Evolutionary conservation across 805 yeast genomes (phyloP).

Genomic region (Lachancea fermentati): DNA sequence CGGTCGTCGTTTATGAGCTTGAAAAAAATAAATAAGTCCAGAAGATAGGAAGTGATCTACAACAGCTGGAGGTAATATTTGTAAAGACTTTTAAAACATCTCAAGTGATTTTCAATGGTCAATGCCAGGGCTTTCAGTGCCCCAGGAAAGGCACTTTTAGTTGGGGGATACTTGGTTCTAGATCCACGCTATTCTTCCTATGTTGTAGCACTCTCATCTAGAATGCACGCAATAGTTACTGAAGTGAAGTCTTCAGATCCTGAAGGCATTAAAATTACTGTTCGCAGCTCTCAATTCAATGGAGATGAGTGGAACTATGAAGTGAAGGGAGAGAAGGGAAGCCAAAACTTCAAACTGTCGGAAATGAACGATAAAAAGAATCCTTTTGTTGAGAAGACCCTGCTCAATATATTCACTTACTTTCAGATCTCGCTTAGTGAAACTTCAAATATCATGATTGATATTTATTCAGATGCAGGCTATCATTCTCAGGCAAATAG

Average conservation of each 20-base stretch:
- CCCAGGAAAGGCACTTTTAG: slow-evolving; percentile 91
- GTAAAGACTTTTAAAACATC: too few species aligned
- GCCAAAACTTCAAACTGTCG: slow-evolving; percentile 13
- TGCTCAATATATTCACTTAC: slow-evolving; percentile 52
- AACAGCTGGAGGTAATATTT: too few species aligned
- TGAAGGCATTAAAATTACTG: slow-evolving; percentile 33
- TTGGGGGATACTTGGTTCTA: slow-evolving; percentile 91
- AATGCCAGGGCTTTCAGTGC: slow-evolving; percentile 63
- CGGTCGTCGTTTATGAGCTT: too few species aligned
- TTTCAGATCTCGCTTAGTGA: slow-evolving; percentile 31
- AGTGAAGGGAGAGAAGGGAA: slow-evolving; percentile 23
- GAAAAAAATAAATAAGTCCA: too few species aligned
- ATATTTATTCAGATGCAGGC: slow-evolving; percentile 78
- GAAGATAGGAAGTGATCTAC: too few species aligned
- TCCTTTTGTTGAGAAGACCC: slow-evolving; percentile 69
- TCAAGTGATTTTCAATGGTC: too few species aligned
- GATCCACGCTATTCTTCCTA: slow-evolving; percentile 71
- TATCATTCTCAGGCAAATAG: slow-evolving; percentile 74
- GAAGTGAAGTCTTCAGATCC: slow-evolving; percentile 8
- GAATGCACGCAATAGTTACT: slow-evolving; percentile 73
- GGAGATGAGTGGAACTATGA: slow-evolving; percentile 64
- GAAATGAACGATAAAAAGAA: slow-evolving; percentile 41
- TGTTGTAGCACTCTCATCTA: slow-evolving; percentile 80
- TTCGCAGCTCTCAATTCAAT: slow-evolving; percentile 72
- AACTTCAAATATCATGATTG: slow-evolving; percentile 40